A percentile compares a stretch with the other conserved stretches of the same genome.
Evolutionary conservation across 768 basidiomycete genomes (phyloP).

Genomic region (Tephrocybe rancida): DNA sequence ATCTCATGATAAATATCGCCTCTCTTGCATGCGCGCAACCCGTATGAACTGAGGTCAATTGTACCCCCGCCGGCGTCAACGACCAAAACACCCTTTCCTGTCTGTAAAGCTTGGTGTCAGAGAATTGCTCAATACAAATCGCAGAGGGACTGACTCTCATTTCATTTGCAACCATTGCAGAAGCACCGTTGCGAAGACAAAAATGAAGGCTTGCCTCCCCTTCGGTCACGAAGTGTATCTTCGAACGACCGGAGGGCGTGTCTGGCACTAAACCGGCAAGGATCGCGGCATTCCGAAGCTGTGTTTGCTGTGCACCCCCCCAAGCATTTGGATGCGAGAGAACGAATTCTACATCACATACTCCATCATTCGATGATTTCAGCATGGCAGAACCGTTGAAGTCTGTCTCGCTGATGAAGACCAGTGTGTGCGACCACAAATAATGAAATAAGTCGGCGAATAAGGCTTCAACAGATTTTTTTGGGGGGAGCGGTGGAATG

Average conservation of each 20-base stretch:
- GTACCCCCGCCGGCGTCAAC: constrained; percentile 68
- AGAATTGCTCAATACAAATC: no score
- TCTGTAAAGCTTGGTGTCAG: no score
- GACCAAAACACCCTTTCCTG: constrained; percentile 47
- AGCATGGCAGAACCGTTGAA: constrained; percentile 41
- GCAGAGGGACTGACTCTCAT: neutral
- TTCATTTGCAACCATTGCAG: neutral
- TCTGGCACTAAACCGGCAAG: constrained; percentile 50
- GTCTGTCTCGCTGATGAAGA: constrained; percentile 48
- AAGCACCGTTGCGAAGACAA: constrained; percentile 40
- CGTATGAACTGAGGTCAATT: constrained; percentile 58
- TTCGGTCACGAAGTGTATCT: constrained; percentile 59
- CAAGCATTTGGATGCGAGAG: constrained; percentile 62
- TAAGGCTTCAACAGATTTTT: constrained; percentile 38
- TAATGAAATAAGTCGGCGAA: constrained; percentile 51
- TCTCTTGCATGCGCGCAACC: constrained; percentile 23
- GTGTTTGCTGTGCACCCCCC: constrained; percentile 57
- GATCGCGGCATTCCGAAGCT: constrained; percentile 54
- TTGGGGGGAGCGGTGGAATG: constrained; percentile 41
- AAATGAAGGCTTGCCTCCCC: constrained; percentile 66
- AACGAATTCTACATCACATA: constrained; percentile 49
- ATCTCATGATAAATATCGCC: constrained; percentile 46
- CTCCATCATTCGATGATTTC: no score
- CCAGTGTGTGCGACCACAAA: constrained; percentile 41
- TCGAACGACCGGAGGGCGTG: constrained; percentile 36